Conservation (phyloP, 768 basidiomycete genomes). For the Kwoniella sp. region DNA sequence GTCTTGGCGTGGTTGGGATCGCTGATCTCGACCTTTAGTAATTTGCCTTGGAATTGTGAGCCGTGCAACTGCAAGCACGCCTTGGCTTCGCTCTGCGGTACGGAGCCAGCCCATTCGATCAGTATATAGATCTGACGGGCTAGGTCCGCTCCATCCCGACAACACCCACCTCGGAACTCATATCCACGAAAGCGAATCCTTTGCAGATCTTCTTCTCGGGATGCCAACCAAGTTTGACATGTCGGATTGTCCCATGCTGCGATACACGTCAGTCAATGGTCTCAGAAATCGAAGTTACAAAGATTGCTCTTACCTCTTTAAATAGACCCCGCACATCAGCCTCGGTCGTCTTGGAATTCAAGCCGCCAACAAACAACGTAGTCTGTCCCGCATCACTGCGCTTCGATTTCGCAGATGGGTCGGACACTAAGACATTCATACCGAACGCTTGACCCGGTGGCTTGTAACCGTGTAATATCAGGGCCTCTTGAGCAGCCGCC, state of each 20-base stretch:
- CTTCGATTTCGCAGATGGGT: constrained; percentile 84
- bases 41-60: constrained; percentile 25
- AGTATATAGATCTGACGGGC: no score
- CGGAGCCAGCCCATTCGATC: no score
- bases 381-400: constrained; percentile 82
- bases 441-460: constrained; percentile 60
- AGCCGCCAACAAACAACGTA: constrained; percentile 84
- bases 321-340: constrained; percentile 79
- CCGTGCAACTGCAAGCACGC: constrained; percentile 35
- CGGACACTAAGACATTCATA: constrained; percentile 80
- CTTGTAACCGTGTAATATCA: constrained; percentile 75
- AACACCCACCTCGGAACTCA: constrained; percentile 70
- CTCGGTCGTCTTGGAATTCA: constrained; percentile 75
- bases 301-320: constrained; percentile 40
- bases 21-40: constrained; percentile 45
- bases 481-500: constrained; percentile 67
- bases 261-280: constrained; percentile 8
- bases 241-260: constrained; percentile 81
- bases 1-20: constrained; percentile 57
- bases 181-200: constrained; percentile 93
- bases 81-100: constrained; percentile 33
- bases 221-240: constrained; percentile 75
- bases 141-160: no score
- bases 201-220: constrained; percentile 65
- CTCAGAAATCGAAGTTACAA: no score